A percentile compares a stretch with the other conserved stretches of the same genome.
Conservation (phyloP, 2,329 filamentous ascomycete genomes). For the Neonectria hederae region DNA sequence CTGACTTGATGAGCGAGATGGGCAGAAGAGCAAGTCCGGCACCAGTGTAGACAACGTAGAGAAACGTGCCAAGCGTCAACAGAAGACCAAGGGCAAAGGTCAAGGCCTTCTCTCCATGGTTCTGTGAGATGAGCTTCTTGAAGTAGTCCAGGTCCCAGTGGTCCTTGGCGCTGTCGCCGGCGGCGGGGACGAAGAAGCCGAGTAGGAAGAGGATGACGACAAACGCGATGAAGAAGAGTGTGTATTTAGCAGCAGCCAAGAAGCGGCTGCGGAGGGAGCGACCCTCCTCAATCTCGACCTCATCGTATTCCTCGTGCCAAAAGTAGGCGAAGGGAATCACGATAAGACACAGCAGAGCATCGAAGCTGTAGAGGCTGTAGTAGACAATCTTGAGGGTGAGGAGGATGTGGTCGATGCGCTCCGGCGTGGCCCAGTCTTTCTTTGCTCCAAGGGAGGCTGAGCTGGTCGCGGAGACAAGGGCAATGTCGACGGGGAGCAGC, state of each 20-base stretch:
- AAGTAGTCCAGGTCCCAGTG: constrained; percentile 91
- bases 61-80: constrained; percentile 83
- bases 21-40: constrained; percentile 89
- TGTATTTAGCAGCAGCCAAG: constrained; percentile 90
- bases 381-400: constrained; percentile 88
- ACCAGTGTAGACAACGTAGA: constrained; percentile 90
- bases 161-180: constrained; percentile 70
- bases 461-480: constrained; percentile 89
- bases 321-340: constrained; percentile 97
- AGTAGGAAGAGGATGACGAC: constrained; percentile 86
- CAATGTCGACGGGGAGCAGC: constrained; percentile 93
- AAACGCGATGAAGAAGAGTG: constrained; percentile 81
- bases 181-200: constrained; percentile 91
- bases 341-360: constrained; percentile 87
- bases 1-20: constrained; percentile 89
- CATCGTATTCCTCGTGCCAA: constrained; percentile 97
- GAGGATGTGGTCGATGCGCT: constrained; percentile 80
- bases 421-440: constrained; percentile 93
- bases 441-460: constrained; percentile 79
- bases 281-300: constrained; percentile 84
- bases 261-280: constrained; percentile 77
- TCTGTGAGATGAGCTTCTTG: constrained; percentile 78
- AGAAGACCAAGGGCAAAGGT: constrained; percentile 91
- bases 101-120: constrained; percentile 90
- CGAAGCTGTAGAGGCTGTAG: constrained; percentile 90